phyloP scores from a whole-genome alignment of 2,329 filamentous ascomycete genomes.

The Verticillium nonalfalfae region DNA sequence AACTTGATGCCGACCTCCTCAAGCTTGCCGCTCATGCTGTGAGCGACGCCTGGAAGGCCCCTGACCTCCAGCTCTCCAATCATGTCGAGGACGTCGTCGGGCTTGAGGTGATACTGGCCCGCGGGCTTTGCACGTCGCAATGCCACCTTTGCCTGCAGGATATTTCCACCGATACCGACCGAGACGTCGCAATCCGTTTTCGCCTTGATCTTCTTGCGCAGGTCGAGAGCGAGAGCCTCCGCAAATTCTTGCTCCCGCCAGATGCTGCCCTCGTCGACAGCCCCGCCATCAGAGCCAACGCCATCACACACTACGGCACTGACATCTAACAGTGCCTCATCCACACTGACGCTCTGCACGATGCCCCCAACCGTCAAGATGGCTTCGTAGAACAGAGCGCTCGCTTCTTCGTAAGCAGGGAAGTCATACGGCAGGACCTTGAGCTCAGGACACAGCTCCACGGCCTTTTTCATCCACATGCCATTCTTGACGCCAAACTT shows the following conservation, averaged over 20 bases:
- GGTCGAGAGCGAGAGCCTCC: constrained; percentile 58
- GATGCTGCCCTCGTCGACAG: constrained; percentile 60
- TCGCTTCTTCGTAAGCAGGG: constrained; percentile 87
- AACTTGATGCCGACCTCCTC: constrained; percentile 78
- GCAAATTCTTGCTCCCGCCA: constrained; percentile 75
- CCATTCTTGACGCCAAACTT: constrained; percentile 88
- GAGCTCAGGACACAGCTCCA: constrained; percentile 75
- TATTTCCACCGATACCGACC: constrained; percentile 85
- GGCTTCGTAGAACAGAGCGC: constrained; percentile 77
- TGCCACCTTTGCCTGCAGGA: constrained; percentile 85
- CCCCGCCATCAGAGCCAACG: constrained; percentile 59
- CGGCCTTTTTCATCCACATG: constrained; percentile 97
- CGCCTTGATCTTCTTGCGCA: constrained; percentile 65
- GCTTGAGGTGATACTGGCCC: constrained; percentile 82
- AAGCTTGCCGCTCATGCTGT: constrained; percentile 80
- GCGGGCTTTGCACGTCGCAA: constrained; percentile 89
- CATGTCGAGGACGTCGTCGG: constrained; percentile 70
- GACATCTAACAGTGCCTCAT: constrained; percentile 86
- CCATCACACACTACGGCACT: constrained; percentile 62
- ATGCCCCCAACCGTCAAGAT: constrained; percentile 74
- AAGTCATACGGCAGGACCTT: constrained; percentile 96
- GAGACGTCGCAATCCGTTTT: constrained; percentile 84
- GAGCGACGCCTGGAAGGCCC: constrained; percentile 84
- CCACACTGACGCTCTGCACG: constrained; percentile 94
- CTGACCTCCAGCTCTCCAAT: constrained; percentile 73